Evolutionary conservation across 148 eudicot genomes (phyloP).

Genomic region (Agrostemma githago): DNA sequence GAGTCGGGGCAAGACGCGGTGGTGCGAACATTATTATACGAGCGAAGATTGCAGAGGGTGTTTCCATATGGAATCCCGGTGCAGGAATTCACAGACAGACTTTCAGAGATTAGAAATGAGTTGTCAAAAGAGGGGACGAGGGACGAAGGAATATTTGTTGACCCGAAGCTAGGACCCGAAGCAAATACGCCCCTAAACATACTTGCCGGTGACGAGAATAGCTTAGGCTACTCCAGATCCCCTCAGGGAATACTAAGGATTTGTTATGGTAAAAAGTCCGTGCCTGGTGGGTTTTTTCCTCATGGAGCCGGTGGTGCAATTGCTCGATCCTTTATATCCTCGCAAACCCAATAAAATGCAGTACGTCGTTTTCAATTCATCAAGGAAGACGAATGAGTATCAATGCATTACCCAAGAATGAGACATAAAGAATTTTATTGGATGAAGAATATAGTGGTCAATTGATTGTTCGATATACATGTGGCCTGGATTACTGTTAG

Average conservation of each 20-base stretch:
- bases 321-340: slow-evolving; percentile 35
- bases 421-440: too few species aligned
- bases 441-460: too few species aligned
- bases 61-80: slow-evolving; percentile 57
- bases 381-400: too few species aligned
- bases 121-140: slow-evolving; percentile 50
- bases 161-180: slow-evolving; percentile 37
- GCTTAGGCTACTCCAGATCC: slow-evolving; percentile 53
- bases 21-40: slow-evolving; percentile 55
- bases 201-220: slow-evolving; percentile 52
- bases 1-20: slow-evolving; percentile 95
- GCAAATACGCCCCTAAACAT: slow-evolving; percentile 38
- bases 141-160: slow-evolving; percentile 65
- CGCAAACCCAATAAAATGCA: too few species aligned
- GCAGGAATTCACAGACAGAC: slow-evolving; percentile 56
- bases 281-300: slow-evolving; percentile 74
- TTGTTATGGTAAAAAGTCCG: slow-evolving; percentile 47
- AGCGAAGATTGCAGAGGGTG: slow-evolving; percentile 40
- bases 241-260: slow-evolving; percentile 73
- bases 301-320: slow-evolving; percentile 61
- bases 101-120: slow-evolving; percentile 57
- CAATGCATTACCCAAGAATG: too few species aligned
- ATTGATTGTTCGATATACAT: too few species aligned
- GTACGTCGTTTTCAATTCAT: too few species aligned
- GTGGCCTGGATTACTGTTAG: too few species aligned